Evolutionary conservation across 179 eudicot species (phyloP), one percentile per base, ranked within the genome.

Genomic region (Spergularia azorica): DNA sequence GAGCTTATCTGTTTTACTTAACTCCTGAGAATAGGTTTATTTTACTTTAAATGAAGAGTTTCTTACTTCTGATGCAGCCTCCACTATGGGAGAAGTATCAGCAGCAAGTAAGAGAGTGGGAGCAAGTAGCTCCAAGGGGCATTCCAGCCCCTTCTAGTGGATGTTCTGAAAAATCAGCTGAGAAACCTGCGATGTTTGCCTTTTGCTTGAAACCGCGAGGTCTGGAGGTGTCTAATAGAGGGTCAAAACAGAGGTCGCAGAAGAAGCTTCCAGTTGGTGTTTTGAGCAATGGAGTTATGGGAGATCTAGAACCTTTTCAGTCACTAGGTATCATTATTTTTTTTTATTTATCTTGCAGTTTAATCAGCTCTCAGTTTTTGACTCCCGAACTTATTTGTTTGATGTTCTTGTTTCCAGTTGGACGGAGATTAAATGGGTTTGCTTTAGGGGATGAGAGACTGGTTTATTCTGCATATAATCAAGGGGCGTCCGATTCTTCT

Each of bases 191-290:
- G 11, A 85, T 89, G 92, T 95, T 87, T 90, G 97, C 99, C 61
- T 95, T 95, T 79, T 95, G 99, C 83, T 76, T 89, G 77, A 93
- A 86, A 82, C 99, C 99, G 1, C 89, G 99, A 64, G 99, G 99
- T 73, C 77, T 95, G 83, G 99, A 91, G 70, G 79, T 91, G 67
- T 91, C 85, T 3, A 87, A 89, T 82, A 93, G 84, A 86, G 97
- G 92, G 70, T 84, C 94, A 46, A 95, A 93, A 79, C 98, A 95
- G 63, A 86, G 98, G 77, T 85, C 98, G 7, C 99, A 95, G 20
- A 88, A 87, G 81, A 91, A 76, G 76, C 78, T 89, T 73, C 73
- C 92, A 13, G 82, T 84, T 84, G 79, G 90, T 73, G 87, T 89
- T 9, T 82, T 84, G 77, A 82, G 76, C 77, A 82, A 84, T 76